Percentiles rank a stretch among this genome's conserved stretches.
These are phyloP conservation scores for Phytophthora foliorum DNA, from an alignment of 352 stramenopile species.

Conservation along the genomic window DNA sequence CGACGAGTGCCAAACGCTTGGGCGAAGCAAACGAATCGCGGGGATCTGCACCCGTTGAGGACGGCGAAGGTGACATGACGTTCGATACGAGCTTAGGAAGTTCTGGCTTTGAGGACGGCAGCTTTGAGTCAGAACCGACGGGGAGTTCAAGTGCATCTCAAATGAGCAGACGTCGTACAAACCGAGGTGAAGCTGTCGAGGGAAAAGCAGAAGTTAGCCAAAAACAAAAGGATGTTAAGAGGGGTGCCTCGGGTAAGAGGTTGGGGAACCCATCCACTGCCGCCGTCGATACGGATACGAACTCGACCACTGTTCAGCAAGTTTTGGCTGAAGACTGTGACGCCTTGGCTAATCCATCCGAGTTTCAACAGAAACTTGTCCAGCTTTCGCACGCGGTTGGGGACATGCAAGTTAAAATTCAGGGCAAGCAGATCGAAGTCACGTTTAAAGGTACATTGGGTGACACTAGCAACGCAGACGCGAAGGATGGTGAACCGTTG, in stretches of 20 bases:
- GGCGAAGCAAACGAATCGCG: slow-evolving; percentile 13
- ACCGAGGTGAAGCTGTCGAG: neutral
- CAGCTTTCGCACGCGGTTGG: slow-evolving; percentile 33
- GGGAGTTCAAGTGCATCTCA: slow-evolving; percentile 4
- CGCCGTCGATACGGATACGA: neutral
- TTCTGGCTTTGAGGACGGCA: slow-evolving; percentile 7
- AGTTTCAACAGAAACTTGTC: slow-evolving; percentile 20
- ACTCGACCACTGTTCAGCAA: neutral
- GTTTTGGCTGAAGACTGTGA: neutral
- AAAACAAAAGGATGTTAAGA: neutral
- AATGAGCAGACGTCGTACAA: neutral
- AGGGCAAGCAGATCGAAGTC: slow-evolving; percentile 32
- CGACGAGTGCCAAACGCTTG: slow-evolving; percentile 1
- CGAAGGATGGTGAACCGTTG: neutral
- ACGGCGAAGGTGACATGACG: slow-evolving; percentile 12
- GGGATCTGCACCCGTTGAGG: slow-evolving; percentile 5
- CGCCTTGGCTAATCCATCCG: neutral
- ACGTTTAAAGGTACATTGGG: slow-evolving; percentile 34
- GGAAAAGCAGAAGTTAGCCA: neutral
- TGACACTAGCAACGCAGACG: neutral
- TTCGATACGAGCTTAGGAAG: slow-evolving; percentile 23
- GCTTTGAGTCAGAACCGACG: neutral
- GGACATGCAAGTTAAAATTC: slow-evolving; percentile 38
- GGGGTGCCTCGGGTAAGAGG: neutral
- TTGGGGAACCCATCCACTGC: neutral